phyloP scores from a whole-genome alignment of 257 asterid species.

The Capsicum baccatum region DNA sequence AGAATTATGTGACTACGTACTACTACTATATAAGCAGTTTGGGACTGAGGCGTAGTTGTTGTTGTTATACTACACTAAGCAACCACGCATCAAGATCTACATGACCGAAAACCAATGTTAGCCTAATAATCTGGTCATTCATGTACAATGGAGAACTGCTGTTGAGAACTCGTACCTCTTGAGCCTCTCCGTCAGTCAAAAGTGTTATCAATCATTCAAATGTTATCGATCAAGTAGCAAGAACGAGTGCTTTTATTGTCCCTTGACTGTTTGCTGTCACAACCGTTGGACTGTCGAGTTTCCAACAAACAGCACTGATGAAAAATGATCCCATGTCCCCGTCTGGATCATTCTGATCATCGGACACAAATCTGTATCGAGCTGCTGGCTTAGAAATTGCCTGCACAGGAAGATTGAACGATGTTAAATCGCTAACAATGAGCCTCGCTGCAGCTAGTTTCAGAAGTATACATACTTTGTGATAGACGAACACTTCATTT shows the following conservation, averaged over 20 bases:
- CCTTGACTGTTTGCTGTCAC: conserved; percentile 85
- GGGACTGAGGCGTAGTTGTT: background rate
- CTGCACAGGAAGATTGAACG: conserved; percentile 35
- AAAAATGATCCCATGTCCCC: conserved; percentile 70
- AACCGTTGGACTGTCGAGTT: conserved; percentile 79
- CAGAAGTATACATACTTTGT: conserved; percentile 57
- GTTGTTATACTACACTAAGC: background rate
- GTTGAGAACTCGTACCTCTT: conserved; percentile 11
- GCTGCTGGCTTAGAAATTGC: conserved; percentile 86
- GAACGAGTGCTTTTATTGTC: conserved; percentile 77
- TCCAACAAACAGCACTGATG: conserved; percentile 95
- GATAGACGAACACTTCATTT: conserved; percentile 78
- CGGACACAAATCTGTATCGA: conserved; percentile 66
- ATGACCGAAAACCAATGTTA: background rate
- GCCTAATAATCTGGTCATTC: conserved; percentile 18
- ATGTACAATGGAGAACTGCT: background rate
- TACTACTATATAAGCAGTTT: background rate
- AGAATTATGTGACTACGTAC: background rate
- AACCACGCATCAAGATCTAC: background rate
- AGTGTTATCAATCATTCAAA: background rate
- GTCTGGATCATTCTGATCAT: conserved; percentile 55
- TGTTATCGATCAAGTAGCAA: conserved; percentile 56
- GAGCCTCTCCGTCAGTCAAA: conserved; percentile 4
- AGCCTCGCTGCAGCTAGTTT: background rate
- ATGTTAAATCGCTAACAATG: background rate